Evolutionary conservation across 768 basidiomycete species (phyloP).

Genomic region (Trametes sanguinea): DNA sequence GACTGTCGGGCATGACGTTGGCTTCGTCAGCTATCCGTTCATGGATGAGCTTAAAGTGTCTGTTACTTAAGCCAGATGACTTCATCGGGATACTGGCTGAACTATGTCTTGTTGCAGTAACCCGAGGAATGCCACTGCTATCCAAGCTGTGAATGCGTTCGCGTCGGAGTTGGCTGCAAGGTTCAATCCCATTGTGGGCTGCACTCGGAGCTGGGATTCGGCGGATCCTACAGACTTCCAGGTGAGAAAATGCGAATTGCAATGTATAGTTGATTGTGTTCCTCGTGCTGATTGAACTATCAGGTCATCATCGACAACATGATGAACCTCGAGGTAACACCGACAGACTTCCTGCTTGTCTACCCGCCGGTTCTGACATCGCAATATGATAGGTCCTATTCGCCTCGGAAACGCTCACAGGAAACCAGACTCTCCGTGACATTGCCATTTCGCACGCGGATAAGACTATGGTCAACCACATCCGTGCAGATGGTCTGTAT

Average conservation of each 20-base stretch:
- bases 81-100: not conserved
- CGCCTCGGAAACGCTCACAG: constrained; percentile 56
- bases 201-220: constrained; percentile 70
- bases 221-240: constrained; percentile 60
- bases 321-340: constrained; percentile 65
- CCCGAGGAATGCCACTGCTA: constrained; percentile 56
- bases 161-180: constrained; percentile 56
- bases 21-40: constrained; percentile 72
- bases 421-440: constrained; percentile 55
- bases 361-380: not conserved
- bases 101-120: constrained; percentile 43
- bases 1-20: constrained; percentile 65
- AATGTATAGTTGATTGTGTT: not conserved
- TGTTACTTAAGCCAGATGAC: constrained; percentile 27
- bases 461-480: constrained; percentile 66
- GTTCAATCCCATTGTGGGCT: constrained; percentile 61
- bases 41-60: constrained; percentile 61
- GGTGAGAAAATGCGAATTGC: constrained; percentile 34
- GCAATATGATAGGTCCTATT: constrained; percentile 46
- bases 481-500: constrained; percentile 59
- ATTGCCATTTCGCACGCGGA: constrained; percentile 68
- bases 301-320: constrained; percentile 79
- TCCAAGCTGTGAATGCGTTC: constrained; percentile 56
- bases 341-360: not conserved
- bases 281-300: not conserved